Evolutionary conservation across 164 flowering plant genomes (phyloP).

Genomic region (Macadamia tetraphylla): DNA sequence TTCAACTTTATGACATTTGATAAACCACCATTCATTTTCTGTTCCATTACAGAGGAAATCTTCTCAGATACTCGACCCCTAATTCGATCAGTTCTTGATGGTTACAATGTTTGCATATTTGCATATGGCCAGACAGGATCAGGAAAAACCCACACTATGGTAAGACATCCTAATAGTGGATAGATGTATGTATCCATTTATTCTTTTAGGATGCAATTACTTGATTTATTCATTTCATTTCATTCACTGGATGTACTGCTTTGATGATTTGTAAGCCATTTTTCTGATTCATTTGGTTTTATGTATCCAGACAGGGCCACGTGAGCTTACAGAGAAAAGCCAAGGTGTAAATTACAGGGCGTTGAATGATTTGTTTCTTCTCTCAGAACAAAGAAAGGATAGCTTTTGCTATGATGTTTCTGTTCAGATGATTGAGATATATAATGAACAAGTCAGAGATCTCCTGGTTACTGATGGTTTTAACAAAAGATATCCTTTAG

Average conservation of each 20-base stretch:
- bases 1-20: neutral
- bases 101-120: constrained; percentile 96
- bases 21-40: neutral
- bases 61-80: constrained; percentile 89
- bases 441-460: constrained; percentile 98
- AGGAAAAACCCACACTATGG: constrained; percentile 97
- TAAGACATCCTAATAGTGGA: constrained; percentile 19
- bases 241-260: neutral
- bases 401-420: constrained; percentile 74
- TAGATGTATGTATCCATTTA: neutral
- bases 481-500: constrained; percentile 90
- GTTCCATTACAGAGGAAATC: constrained; percentile 68
- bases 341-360: constrained; percentile 96
- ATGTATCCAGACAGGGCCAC: constrained; percentile 72
- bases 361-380: constrained; percentile 71
- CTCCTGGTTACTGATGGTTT: constrained; percentile 82
- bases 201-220: neutral
- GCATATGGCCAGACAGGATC: constrained; percentile 99
- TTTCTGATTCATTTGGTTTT: constrained; percentile 12
- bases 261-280: neutral
- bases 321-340: constrained; percentile 69
- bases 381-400: constrained; percentile 81
- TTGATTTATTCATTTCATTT: neutral
- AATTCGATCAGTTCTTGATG: constrained; percentile 97
- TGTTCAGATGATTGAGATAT: constrained; percentile 98